phyloP scores from a whole-genome alignment of 305 asterid species.

The Caryopteris hybrid region DNA sequence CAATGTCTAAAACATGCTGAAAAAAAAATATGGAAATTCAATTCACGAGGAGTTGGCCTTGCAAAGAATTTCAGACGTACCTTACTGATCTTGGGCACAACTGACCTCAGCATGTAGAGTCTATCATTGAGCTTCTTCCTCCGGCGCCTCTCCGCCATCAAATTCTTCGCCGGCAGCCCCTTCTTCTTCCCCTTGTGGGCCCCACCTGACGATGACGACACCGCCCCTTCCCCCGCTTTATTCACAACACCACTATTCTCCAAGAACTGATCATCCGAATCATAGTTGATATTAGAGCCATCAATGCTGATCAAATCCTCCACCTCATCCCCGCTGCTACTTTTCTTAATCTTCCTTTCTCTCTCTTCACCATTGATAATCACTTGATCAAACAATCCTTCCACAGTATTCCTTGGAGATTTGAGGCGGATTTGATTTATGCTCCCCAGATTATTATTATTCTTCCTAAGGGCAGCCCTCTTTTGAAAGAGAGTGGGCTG shows the following conservation, averaged over 20 bases:
- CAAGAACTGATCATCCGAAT: constrained; percentile 64
- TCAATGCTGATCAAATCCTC: constrained; percentile 66
- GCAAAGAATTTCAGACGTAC: constrained; percentile 36
- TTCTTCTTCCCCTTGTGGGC: constrained; percentile 61
- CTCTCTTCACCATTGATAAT: constrained; percentile 28
- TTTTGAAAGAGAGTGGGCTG: constrained; percentile 91
- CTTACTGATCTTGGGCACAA: constrained; percentile 96
- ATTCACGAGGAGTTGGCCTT: constrained; percentile 42
- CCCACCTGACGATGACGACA: neutral
- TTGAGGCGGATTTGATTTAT: no score
- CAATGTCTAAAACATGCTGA: constrained; percentile 41
- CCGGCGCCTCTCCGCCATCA: constrained; percentile 93
- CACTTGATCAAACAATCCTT: constrained; percentile 24
- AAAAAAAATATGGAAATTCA: constrained; percentile 18
- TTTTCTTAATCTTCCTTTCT: constrained; percentile 49
- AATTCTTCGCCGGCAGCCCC: constrained; percentile 89
- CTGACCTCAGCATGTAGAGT: constrained; percentile 89
- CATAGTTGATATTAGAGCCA: constrained; percentile 62
- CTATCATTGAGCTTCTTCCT: constrained; percentile 96
- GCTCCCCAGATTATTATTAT: constrained; percentile 21
- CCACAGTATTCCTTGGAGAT: no score
- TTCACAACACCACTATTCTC: constrained; percentile 31
- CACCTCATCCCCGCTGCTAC: constrained; percentile 51
- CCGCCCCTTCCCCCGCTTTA: constrained; percentile 36
- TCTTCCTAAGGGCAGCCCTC: constrained; percentile 83